Percentiles rank a stretch among this genome's conserved stretches.
phyloP scores from a whole-genome alignment of 2,329 filamentous ascomycete genomes.

The Penicillium expansum region DNA sequence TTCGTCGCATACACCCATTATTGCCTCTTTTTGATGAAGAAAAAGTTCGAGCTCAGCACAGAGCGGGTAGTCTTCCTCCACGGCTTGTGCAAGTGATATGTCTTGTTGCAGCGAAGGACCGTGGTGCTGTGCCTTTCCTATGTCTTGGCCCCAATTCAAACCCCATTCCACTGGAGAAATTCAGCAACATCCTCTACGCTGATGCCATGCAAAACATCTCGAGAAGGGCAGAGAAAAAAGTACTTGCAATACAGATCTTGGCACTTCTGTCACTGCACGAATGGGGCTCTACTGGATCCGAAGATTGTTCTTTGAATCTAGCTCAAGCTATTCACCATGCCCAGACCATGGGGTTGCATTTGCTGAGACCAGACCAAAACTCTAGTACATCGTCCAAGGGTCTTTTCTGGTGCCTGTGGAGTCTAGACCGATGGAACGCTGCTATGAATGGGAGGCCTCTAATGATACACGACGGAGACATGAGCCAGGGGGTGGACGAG shows the following conservation, averaged over 20 bases:
- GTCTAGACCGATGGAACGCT: constrained; percentile 24
- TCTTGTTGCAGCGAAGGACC: constrained; percentile 33
- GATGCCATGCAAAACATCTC: constrained; percentile 26
- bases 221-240: constrained; percentile 20
- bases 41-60: constrained; percentile 22
- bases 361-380: constrained; percentile 8
- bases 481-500: constrained; percentile 12
- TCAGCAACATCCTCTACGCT: constrained; percentile 16
- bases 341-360: constrained; percentile 29
- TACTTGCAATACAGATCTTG: constrained; percentile 31
- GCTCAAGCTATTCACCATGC: constrained; percentile 34
- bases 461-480: constrained; percentile 21
- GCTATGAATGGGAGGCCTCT: constrained; percentile 22
- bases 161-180: constrained; percentile 1
- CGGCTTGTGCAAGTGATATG: constrained; percentile 32
- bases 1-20: constrained; percentile 31
- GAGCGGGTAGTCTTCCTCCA: constrained; percentile 18
- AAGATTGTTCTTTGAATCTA: constrained; percentile 31
- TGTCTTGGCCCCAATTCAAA: constrained; percentile 14
- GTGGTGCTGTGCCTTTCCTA: constrained; percentile 23
- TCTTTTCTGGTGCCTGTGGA: constrained; percentile 27
- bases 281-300: constrained; percentile 31
- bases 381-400: neutral
- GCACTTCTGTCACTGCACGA: constrained; percentile 34
- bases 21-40: constrained; percentile 31